phyloP scores from a whole-genome alignment of 306 rosid genomes.

The Gastrolobium bilobum region DNA sequence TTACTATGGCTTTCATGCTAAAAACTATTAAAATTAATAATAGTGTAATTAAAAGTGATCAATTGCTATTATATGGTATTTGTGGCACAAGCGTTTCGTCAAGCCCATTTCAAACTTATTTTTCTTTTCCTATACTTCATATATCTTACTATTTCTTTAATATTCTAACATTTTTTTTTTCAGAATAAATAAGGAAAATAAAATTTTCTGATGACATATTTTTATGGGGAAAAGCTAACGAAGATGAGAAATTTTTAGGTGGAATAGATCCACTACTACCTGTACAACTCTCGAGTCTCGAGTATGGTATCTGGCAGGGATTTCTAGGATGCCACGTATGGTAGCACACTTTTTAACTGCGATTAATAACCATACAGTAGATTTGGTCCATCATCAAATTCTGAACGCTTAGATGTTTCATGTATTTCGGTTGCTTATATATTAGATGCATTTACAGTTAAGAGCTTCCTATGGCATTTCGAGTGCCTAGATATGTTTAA shows the following conservation, averaged over 20 bases:
- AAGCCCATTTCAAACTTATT: background rate
- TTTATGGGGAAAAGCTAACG: background rate
- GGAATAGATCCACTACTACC: background rate
- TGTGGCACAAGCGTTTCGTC: background rate
- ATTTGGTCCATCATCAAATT: no score
- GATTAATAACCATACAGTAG: no score
- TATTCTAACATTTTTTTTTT: background rate
- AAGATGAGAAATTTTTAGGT: background rate
- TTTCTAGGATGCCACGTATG: background rate
- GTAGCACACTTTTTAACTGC: no score
- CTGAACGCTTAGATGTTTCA: no score
- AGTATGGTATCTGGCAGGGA: no score
- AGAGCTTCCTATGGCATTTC: no score
- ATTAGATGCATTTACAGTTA: no score
- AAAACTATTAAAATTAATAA: background rate
- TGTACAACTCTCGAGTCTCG: no score
- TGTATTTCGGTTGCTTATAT: no score
- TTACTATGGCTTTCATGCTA: conserved; percentile 23
- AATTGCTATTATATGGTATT: background rate
- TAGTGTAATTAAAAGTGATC: background rate
- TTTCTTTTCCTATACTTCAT: background rate
- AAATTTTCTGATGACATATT: background rate
- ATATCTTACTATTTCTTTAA: background rate
- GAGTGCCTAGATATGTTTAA: no score
- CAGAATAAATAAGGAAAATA: background rate